Evolutionary conservation across 257 asterid genomes (phyloP).

Genomic region (Salvia rosmarinus): DNA sequence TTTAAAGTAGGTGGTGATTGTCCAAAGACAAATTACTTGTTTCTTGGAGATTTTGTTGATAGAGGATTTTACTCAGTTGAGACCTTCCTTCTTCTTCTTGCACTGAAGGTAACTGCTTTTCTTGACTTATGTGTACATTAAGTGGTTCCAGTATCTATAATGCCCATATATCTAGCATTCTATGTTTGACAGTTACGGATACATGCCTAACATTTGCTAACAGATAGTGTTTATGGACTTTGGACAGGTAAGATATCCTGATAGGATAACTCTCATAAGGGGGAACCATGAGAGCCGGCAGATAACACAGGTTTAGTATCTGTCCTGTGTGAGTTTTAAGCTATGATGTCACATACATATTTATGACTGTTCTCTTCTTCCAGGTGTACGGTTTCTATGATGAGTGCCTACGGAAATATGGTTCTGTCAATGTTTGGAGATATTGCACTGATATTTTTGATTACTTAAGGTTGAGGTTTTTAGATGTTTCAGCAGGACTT

Average conservation of each 20-base stretch:
- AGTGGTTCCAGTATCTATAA: constrained; percentile 15
- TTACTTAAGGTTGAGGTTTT: constrained; percentile 72
- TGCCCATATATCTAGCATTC: constrained; percentile 2
- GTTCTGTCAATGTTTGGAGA: constrained; percentile 96
- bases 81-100: constrained; percentile 91
- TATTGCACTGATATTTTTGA: constrained; percentile 97
- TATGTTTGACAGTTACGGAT: constrained; percentile 8
- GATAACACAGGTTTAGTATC: constrained; percentile 82
- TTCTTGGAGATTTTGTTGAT: constrained; percentile 97
- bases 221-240: constrained; percentile 21
- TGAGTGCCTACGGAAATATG: constrained; percentile 94
- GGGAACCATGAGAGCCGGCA: constrained; percentile 99
- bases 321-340: constrained; percentile 30
- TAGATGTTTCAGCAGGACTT: constrained; percentile 15
- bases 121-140: neutral
- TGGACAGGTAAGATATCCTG: constrained; percentile 89
- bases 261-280: constrained; percentile 90
- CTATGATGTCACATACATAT: constrained; percentile 17
- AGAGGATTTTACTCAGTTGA: constrained; percentile 97
- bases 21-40: constrained; percentile 87
- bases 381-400: constrained; percentile 97
- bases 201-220: constrained; percentile 28
- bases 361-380: constrained; percentile 32
- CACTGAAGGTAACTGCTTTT: constrained; percentile 67
- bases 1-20: constrained; percentile 95